Base-by-base conservation (phyloP, 768 basidiomycete genomes). In the Glaciozyma antarctica region DNA sequence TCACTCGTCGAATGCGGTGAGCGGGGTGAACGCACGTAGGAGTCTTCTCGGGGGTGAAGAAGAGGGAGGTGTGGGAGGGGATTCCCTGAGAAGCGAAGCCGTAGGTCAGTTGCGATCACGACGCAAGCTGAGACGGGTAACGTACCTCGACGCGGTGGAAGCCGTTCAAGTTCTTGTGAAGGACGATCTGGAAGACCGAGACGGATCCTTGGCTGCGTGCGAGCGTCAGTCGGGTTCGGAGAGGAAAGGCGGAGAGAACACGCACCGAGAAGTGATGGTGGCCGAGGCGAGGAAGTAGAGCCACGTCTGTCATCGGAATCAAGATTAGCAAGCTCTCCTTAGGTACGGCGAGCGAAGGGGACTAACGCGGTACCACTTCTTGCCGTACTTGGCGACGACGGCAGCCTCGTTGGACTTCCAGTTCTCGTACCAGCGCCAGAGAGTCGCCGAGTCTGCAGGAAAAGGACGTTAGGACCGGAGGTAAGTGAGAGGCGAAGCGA, bases 111-210 rank as follows among this genome's bases (percentile, higher is more conserved):
- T 13, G 26, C 51, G 12, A 19, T 12, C 2, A 3, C 26, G 13
- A 16, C 10, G 8, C 13, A 6, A 3, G 38, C 16, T 5, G 7
- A 41, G 21, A 8, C 4, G 32, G 0, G 13, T 5, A 38, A 34
- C 56, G 26, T 24, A 41, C 91, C 52, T 87, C 84, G 72, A 95
- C 82, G 65, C 95, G 88, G 75, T 90, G 91, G 80, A 86, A 98
- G 0, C 86, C 89, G 75, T 98, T 98, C 70, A 98, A 79, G 81
- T 98, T 99, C 81, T 99, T 99, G 82, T 98, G 94, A 67, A 93
- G 78, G 7, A 93, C 97, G 75, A 99, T 84, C 79, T 74, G 73
- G 88, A 94, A 99, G 49, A 97, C 87, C 0, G 90, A 88, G 10
- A 88, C 85, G 17, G 86, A 81, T 43, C 95, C 95, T 81, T 98